phyloP scores from a whole-genome alignment of 306 rosid species.

The Rosa multiflora region DNA sequence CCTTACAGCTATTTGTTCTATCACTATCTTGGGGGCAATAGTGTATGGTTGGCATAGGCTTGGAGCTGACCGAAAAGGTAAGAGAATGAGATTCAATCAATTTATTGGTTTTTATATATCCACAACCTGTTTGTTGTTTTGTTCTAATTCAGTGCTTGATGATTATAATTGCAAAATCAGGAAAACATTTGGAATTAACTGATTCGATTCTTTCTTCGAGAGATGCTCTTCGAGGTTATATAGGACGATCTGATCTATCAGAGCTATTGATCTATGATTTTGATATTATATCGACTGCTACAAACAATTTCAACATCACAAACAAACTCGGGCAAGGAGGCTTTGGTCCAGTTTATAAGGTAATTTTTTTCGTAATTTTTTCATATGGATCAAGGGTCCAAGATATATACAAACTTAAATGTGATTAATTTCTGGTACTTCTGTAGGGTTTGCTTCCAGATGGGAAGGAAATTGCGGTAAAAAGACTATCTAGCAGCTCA shows the following conservation, averaged over 20 bases:
- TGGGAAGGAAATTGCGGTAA: constrained; percentile 37
- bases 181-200: background rate
- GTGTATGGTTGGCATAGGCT: background rate
- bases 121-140: background rate
- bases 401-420: too few relatives aligned
- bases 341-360: too few relatives aligned
- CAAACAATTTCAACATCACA: too few relatives aligned
- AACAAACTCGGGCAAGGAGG: too few relatives aligned
- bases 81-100: background rate
- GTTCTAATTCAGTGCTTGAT: too few relatives aligned
- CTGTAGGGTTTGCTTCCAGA: constrained; percentile 31
- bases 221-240: background rate
- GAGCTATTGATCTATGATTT: background rate
- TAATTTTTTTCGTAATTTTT: too few relatives aligned
- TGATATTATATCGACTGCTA: too few relatives aligned
- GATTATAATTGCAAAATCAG: background rate
- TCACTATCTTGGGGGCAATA: background rate
- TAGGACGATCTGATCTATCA: background rate
- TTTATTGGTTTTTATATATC: background rate
- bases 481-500: constrained; percentile 33
- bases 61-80: constrained; percentile 18
- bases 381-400: background rate
- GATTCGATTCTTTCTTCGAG: background rate
- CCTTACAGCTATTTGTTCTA: background rate
- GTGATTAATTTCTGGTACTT: background rate